These are phyloP conservation scores for Clonostachys solani DNA, from an alignment of 2,329 filamentous ascomycete species.

Conservation along the genomic window DNA sequence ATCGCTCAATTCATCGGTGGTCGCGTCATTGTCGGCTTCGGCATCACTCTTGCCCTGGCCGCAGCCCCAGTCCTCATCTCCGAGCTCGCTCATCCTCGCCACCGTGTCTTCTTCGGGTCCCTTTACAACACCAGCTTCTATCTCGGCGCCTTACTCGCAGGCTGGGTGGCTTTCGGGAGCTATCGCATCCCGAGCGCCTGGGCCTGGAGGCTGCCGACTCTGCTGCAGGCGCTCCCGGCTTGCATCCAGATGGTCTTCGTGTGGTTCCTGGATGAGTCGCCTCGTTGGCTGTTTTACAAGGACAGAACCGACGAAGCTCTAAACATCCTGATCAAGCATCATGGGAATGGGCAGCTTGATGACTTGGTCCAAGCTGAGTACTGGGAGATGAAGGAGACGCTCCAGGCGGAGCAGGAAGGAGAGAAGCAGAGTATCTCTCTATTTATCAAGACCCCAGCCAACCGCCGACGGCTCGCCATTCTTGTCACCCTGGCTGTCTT, in stretches of 20 bases:
- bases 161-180: conserved; percentile 15
- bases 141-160: conserved; percentile 31
- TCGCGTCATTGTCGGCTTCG: conserved; percentile 24
- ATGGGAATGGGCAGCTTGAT: conserved; percentile 38
- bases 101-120: conserved; percentile 19
- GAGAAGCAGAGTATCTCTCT: conserved; percentile 49
- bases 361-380: conserved; percentile 42
- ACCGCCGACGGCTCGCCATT: conserved; percentile 22
- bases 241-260: conserved; percentile 34
- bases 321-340: conserved; percentile 39
- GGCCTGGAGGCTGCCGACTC: conserved; percentile 26
- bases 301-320: conserved; percentile 37
- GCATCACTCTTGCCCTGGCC: conserved; percentile 17
- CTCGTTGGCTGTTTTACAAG: conserved; percentile 21
- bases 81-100: conserved; percentile 24
- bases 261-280: conserved; percentile 30
- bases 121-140: conserved; percentile 29
- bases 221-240: conserved; percentile 31
- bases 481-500: conserved; percentile 36
- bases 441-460: conserved; percentile 15
- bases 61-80: conserved; percentile 22
- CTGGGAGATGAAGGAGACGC: conserved; percentile 43
- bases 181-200: conserved; percentile 29
- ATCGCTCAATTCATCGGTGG: conserved; percentile 28
- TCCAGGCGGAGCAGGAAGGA: conserved; percentile 31